Base-by-base conservation (phyloP, 1,284 basidiomycete genomes). In the Gomphus sp. region DNA sequence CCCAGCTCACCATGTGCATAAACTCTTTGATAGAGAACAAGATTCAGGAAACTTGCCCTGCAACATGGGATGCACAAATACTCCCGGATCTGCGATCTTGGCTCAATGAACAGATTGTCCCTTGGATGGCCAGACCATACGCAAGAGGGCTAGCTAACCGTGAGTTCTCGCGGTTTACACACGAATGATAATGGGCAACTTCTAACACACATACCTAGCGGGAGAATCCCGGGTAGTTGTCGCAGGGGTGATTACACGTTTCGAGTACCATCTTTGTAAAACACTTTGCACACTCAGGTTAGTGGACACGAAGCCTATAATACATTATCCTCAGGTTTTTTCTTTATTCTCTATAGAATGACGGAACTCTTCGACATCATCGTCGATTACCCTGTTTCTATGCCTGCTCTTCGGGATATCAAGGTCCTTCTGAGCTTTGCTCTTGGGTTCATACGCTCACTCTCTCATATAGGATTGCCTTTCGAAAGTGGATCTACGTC, bases 281-380 rank as follows among this genome's bases (percentile, higher is more conserved):
- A 89, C 86, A 0, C 74, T 97, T 43, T 92, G 89, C 65, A 88
- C 93, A 67, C 73, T 95, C 51, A 77, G 93, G 92, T 92, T 62
- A 33, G 81, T 45, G 52, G 58, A 39, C 45, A 9, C 25, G 53
- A 16, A 16, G 44, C 33, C n/a, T 43, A 36, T 14, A 16, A 28
- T 54, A 37, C 47, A 14, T 11, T 34, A 28, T 9, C 16, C 33
- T 53, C 25, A 55, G 25, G 0, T 8, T 44, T 43, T 1, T 31
- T 36, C 11, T 45, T 43, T 1, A 28, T 36, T 11, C 65, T n/a
- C n/a, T n/a, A 28, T 28, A 94, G 93, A 47, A 92, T 87, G 0
- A 78, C 77, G 54, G 93, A 98, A 71, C 86, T 99, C 18, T 98
- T 97, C 67, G 93, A 97, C 64, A 96, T 99, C 60, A 95, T 99